Percentiles rank a stretch among this genome's conserved stretches.
Evolutionary conservation across 2,329 filamentous ascomycete species (phyloP).

Genomic region (Sclerotinia subarctica): DNA sequence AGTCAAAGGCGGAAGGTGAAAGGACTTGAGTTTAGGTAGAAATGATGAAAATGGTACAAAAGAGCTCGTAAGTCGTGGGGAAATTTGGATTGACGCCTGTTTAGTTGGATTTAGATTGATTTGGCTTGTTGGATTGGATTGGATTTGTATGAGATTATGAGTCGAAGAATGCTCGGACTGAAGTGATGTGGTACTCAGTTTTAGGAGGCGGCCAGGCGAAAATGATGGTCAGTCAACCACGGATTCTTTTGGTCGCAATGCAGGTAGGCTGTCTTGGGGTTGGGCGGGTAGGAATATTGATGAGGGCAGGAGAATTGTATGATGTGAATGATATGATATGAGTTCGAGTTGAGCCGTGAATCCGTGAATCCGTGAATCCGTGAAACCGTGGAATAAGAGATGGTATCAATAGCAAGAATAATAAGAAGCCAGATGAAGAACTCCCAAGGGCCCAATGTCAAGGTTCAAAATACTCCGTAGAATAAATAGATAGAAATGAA

Average conservation of each 20-base stretch:
- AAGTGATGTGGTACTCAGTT: background rate
- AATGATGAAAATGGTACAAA: constrained; percentile 5
- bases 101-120: background rate
- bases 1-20: background rate
- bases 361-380: background rate
- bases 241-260: background rate
- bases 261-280: background rate
- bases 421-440: background rate
- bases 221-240: background rate
- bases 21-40: constrained; percentile 11
- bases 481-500: background rate
- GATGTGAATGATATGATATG: background rate
- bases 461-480: background rate
- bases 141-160: background rate
- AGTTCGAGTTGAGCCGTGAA: background rate
- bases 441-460: background rate
- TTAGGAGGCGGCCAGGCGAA: background rate
- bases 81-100: background rate
- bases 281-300: background rate
- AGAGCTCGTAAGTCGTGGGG: background rate
- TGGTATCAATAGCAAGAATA: background rate
- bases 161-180: background rate
- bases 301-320: background rate
- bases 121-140: background rate
- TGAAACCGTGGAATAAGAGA: background rate